Percentiles rank a stretch among this genome's conserved stretches.
Conservation (phyloP, 139 green algal genomes). For the Chlamydomonas asymmetrica region DNA sequence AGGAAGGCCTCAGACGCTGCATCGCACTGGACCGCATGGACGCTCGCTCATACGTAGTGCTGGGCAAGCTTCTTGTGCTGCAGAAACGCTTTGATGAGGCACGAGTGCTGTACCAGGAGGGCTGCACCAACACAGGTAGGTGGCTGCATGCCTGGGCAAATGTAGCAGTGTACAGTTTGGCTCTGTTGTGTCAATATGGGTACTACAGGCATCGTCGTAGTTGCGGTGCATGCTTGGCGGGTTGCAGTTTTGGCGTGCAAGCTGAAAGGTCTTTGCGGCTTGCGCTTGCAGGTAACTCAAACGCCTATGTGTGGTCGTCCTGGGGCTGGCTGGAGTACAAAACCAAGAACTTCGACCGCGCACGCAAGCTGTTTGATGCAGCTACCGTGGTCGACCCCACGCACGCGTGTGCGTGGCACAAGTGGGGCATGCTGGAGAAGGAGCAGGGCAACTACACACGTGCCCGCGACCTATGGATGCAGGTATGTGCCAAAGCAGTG, state of each 20-base stretch:
- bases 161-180: too few species aligned
- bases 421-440: constrained; percentile 96
- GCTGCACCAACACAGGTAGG: constrained; percentile 73
- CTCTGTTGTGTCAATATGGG: too few species aligned
- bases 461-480: constrained; percentile 78
- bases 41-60: constrained; percentile 85
- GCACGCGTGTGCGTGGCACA: constrained; percentile 94
- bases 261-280: not conserved
- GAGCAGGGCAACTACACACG: constrained; percentile 79
- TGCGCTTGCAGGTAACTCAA: constrained; percentile 55
- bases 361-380: constrained; percentile 91
- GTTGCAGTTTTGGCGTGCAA: too few species aligned
- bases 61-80: constrained; percentile 82
- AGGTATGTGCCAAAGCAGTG: too few species aligned
- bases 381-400: constrained; percentile 79
- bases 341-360: constrained; percentile 64
- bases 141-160: too few species aligned
- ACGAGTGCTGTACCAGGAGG: constrained; percentile 85
- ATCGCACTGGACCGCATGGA: constrained; percentile 78
- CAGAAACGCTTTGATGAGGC: constrained; percentile 81
- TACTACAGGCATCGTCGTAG: too few species aligned
- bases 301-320: constrained; percentile 90
- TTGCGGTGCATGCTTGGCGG: too few species aligned
- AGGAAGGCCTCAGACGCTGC: constrained; percentile 36
- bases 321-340: constrained; percentile 88